These are phyloP conservation scores for Russula sp. DNA, from an alignment of 768 basidiomycete genomes.

Conservation along the genomic window DNA sequence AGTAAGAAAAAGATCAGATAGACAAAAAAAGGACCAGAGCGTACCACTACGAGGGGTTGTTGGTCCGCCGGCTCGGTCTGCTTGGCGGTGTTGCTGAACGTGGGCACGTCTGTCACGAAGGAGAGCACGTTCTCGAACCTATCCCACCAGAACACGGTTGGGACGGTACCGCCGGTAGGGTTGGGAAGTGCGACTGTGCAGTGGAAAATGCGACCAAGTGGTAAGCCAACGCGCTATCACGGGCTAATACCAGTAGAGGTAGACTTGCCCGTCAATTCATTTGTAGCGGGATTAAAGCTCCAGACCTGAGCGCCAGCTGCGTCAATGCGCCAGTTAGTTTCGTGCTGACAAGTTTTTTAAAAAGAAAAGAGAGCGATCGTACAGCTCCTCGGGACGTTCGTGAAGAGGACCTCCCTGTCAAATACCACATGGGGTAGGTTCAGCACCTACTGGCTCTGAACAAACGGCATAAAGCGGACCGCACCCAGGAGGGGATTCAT, in stretches of 20 bases:
- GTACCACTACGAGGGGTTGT: not conserved
- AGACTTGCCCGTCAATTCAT: constrained; percentile 8
- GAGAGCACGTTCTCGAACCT: not conserved
- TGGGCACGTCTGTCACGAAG: not conserved
- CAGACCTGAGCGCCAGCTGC: constrained; percentile 7
- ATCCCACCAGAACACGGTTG: not conserved
- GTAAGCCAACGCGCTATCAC: not conserved
- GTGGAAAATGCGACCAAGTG: not conserved
- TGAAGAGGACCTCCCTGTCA: not conserved
- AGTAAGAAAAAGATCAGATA: not conserved
- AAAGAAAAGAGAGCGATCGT: not conserved
- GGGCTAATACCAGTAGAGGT: not conserved
- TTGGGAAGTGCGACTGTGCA: not conserved
- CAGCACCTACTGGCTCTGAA: not conserved
- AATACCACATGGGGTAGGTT: not conserved
- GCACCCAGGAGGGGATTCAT: not conserved
- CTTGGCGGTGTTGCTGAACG: not conserved
- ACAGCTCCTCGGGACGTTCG: not conserved
- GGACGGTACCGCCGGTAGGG: not conserved
- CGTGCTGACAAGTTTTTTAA: not conserved
- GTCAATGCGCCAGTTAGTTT: not conserved
- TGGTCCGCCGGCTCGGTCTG: not conserved
- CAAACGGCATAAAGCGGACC: not conserved
- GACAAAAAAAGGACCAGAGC: not conserved
- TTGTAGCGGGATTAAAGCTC: not conserved